Conservation (phyloP, 192 early-diverging fungal species). For the Coemansia sp. region DNA sequence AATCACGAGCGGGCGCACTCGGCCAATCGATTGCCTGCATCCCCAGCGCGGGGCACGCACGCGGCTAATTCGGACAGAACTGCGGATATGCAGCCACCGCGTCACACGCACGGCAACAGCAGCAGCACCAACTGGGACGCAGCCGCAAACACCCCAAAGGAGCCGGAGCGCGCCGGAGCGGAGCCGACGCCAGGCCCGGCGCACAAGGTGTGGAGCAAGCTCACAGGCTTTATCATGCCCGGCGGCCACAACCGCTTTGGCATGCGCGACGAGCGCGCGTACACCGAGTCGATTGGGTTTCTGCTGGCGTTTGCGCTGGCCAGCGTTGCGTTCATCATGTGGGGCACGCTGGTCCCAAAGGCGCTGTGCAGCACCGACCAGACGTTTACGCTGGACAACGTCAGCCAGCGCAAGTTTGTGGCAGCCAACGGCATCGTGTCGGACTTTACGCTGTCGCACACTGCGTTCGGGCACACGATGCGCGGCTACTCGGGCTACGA, state of each 20-base stretch:
- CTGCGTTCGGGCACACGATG: constrained; percentile 31
- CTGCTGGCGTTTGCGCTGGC: constrained; percentile 42
- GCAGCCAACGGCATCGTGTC: constrained; percentile 47
- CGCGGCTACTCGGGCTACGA: constrained; percentile 46
- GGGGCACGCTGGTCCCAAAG: constrained; percentile 47
- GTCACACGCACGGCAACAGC: background rate
- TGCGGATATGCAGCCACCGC: background rate
- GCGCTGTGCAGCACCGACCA: constrained; percentile 45
- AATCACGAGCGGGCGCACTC: background rate
- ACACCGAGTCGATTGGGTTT: constrained; percentile 35
- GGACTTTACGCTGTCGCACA: constrained; percentile 38
- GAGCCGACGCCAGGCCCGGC: background rate
- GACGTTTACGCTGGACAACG: constrained; percentile 36
- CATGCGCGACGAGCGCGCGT: constrained; percentile 20
- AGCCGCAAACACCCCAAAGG: background rate
- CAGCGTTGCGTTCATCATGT: constrained; percentile 48
- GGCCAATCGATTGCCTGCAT: background rate
- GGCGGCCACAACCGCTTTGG: constrained; percentile 51
- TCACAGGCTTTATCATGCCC: constrained; percentile 33
- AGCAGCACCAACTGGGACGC: background rate
- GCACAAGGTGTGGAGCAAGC: constrained; percentile 9
- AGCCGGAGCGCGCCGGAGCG: background rate
- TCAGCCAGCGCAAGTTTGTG: constrained; percentile 28
- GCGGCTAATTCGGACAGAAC: background rate
- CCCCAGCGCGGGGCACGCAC: background rate